These are phyloP conservation scores for Letharia columbiana DNA, from an alignment of 495 filamentous ascomycete species.

Conservation along the genomic window DNA sequence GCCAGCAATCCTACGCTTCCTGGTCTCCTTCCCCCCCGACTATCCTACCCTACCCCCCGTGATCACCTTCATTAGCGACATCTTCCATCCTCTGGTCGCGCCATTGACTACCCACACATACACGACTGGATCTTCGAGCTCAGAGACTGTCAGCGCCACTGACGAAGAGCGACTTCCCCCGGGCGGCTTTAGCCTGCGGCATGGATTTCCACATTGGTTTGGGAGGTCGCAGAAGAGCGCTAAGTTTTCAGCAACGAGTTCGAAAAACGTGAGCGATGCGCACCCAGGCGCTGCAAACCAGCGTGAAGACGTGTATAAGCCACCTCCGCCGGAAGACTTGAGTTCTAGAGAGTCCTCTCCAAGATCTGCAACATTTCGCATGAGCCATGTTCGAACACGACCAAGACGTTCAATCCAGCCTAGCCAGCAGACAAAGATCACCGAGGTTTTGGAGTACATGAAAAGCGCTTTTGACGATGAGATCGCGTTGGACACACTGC, in stretches of 20 bases:
- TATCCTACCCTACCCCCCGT: constrained; percentile 76
- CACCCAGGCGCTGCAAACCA: constrained; percentile 2
- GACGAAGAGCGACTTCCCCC: constrained; percentile 76
- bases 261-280: constrained; percentile 32
- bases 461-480: constrained; percentile 72
- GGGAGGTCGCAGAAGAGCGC: constrained; percentile 38
- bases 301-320: constrained; percentile 10
- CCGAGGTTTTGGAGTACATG: constrained; percentile 69
- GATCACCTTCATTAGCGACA: constrained; percentile 78
- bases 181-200: constrained; percentile 75
- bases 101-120: constrained; percentile 87
- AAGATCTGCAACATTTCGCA: constrained; percentile 22
- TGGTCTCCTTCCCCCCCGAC: constrained; percentile 71
- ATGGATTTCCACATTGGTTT: constrained; percentile 90
- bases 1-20: constrained; percentile 79
- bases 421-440: constrained; percentile 33
- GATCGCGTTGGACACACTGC: constrained; percentile 64
- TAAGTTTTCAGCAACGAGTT: constrained; percentile 29
- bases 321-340: constrained; percentile 8
- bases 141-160: constrained; percentile 66
- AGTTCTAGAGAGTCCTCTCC: constrained; percentile 20
- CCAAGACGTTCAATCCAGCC: not conserved
- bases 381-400: constrained; percentile 16
- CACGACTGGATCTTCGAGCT: constrained; percentile 59
- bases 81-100: constrained; percentile 89